Percentiles rank a stretch among this genome's conserved stretches.
phyloP scores from a whole-genome alignment of 1,284 basidiomycete genomes.

The Taiwanofungus camphoratus region DNA sequence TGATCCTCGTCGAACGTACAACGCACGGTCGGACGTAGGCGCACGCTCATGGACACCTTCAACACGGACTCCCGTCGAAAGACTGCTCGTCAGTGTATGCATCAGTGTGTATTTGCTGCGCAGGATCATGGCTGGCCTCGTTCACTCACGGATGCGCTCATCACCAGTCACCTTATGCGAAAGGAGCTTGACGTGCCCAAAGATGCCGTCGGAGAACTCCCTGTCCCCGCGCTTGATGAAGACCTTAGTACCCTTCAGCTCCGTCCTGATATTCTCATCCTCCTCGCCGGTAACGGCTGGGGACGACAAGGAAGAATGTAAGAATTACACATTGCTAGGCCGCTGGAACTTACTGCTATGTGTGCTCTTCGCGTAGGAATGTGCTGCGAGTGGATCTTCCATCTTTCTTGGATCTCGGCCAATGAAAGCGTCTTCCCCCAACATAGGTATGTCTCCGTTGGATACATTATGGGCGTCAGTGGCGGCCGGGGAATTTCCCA shows the following conservation, averaged over 20 bases:
- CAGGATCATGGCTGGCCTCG: no score
- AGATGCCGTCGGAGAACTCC: constrained; percentile 53
- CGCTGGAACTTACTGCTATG: constrained; percentile 13
- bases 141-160: constrained; percentile 45
- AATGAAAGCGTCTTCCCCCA: neutral
- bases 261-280: constrained; percentile 46
- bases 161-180: constrained; percentile 34
- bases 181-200: constrained; percentile 56
- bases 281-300: constrained; percentile 59
- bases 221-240: constrained; percentile 55
- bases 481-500: no score
- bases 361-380: constrained; percentile 11
- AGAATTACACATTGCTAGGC: neutral
- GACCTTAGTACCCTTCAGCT: constrained; percentile 54
- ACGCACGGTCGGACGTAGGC: constrained; percentile 43
- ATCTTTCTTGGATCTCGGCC: neutral
- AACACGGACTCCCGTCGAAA: constrained; percentile 63
- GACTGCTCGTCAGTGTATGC: constrained; percentile 31
- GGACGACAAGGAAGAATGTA: no score
- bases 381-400: constrained; percentile 17
- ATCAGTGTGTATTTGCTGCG: no score
- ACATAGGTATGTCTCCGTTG: neutral
- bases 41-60: constrained; percentile 63
- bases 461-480: neutral
- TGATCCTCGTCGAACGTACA: constrained; percentile 53